Base-by-base conservation (phyloP, 2,329 filamentous ascomycete species). In the Xylaria sp. region DNA sequence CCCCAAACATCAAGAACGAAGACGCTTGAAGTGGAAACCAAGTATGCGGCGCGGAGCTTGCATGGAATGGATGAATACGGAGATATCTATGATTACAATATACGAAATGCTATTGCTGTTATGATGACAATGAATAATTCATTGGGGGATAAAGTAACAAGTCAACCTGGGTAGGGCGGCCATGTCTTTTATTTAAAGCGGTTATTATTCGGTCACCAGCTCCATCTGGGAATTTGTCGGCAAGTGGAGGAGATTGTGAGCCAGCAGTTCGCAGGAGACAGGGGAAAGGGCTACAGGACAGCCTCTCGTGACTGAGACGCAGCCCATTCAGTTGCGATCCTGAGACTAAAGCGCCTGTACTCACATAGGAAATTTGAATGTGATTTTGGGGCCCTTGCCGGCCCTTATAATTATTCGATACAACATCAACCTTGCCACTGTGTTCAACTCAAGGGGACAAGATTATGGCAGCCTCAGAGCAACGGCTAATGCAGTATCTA, bases 1-100 rank as follows among this genome's bases (percentile, higher is more conserved):
- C 70, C 35, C 67, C 72, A 23, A 65, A 69, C 35, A 64, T 78
- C 40, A 77, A 78, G 63, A 71, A 69, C 47, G 75, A 78, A 63
- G 70, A 71, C 14, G 61, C 43, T 37, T 73, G 53, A 71, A 31
- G 47, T 9, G 35, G 28, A n/a, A n/a, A n/a, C n/a, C 43, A 40
- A 23, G 2, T 4, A 28, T 57, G 11, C 2, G 25, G 53, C 1
- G 3, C 12, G 37, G n/a, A 23, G 9, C 45, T 7, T n/a, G 4
- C 7, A 40, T 37, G 7, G 28, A 43, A 28, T 31, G 28, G 28
- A 57, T 14, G 40, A n/a, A 51, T 25, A 46, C 21, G 15, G 31
- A 31, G 33, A 55, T 21, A 50, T 17, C 3, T 17, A 17, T 14
- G 28, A 43, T 15, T 6, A 45, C 51, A 46, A 46, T 33, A 57